phyloP scores from a whole-genome alignment of 169 alveolate species.

The Sarcocystis neurona region DNA sequence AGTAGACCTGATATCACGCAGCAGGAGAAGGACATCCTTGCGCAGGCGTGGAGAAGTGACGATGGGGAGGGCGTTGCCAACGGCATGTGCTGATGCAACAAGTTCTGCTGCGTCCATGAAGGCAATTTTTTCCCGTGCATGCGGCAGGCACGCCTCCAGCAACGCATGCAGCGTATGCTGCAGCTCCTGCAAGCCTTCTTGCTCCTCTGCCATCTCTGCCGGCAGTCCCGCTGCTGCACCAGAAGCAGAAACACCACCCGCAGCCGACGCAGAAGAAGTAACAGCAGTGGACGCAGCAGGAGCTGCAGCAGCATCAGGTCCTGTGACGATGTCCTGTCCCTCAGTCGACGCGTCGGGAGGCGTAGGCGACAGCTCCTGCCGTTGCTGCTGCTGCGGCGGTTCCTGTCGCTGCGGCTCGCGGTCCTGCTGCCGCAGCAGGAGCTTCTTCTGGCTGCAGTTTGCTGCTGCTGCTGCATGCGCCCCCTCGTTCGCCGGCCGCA shows the following conservation, averaged over 20 bases:
- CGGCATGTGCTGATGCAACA: neutral
- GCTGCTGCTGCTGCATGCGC: too few relatives aligned
- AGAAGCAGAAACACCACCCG: neutral
- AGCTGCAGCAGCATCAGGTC: too few relatives aligned
- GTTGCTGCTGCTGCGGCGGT: too few relatives aligned
- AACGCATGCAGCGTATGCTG: constrained; percentile 19
- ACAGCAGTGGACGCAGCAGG: neutral
- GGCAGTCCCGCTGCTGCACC: neutral
- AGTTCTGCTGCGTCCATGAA: neutral
- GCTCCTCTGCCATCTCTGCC: neutral
- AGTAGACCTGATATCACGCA: neutral
- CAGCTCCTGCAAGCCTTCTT: too few relatives aligned
- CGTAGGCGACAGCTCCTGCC: too few relatives aligned
- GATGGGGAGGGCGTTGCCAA: neutral
- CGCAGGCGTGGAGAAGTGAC: neutral
- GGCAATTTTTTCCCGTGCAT: constrained; percentile 2
- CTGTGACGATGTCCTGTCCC: too few relatives aligned
- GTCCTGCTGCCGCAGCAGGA: too few relatives aligned
- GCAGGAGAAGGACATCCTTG: neutral
- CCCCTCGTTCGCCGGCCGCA: too few relatives aligned
- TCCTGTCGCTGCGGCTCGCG: too few relatives aligned
- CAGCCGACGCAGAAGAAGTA: neutral
- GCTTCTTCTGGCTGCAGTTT: too few relatives aligned
- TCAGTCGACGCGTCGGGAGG: too few relatives aligned
- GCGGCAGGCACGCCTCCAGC: neutral